Percentiles rank a stretch among this genome's conserved stretches.
These are phyloP conservation scores for Pichia californica DNA, from an alignment of 805 yeast species.

Conservation along the genomic window DNA sequence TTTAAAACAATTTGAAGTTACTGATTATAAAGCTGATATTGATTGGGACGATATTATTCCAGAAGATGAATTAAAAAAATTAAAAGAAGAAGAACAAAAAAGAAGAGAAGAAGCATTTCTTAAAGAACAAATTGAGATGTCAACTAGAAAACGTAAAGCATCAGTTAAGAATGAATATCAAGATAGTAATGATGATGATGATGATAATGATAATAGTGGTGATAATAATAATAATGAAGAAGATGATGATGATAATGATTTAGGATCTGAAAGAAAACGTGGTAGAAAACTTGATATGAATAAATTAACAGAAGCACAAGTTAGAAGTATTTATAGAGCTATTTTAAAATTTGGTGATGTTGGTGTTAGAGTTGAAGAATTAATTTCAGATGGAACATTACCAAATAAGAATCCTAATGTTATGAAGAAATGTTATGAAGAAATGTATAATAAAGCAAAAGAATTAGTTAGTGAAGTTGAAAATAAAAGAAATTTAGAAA, in stretches of 20 bases:
- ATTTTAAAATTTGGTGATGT: slow-evolving; percentile 79
- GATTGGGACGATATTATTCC: slow-evolving; percentile 99
- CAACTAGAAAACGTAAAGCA: slow-evolving; percentile 73
- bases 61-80: slow-evolving; percentile 78
- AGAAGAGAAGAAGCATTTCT: slow-evolving; percentile 80
- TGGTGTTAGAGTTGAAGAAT: slow-evolving; percentile 67
- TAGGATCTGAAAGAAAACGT: slow-evolving; percentile 28
- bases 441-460: slow-evolving; percentile 56
- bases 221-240: slow-evolving; percentile 23
- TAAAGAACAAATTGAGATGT: slow-evolving; percentile 85
- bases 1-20: slow-evolving; percentile 93
- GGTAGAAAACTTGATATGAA: slow-evolving; percentile 36
- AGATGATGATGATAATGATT: slow-evolving; percentile 24
- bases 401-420: slow-evolving; percentile 78
- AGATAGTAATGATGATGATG: slow-evolving; percentile 34
- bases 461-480: slow-evolving; percentile 62
- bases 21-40: slow-evolving; percentile 96
- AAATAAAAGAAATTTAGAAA: slow-evolving; percentile 45
- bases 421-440: slow-evolving; percentile 70
- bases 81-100: slow-evolving; percentile 87
- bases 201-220: slow-evolving; percentile 22
- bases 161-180: slow-evolving; percentile 42
- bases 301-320: slow-evolving; percentile 74
- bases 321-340: slow-evolving; percentile 78
- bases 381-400: slow-evolving; percentile 84